These are phyloP conservation scores for Henckelia pumila DNA, from an alignment of 257 asterid species.

Conservation along the genomic window DNA sequence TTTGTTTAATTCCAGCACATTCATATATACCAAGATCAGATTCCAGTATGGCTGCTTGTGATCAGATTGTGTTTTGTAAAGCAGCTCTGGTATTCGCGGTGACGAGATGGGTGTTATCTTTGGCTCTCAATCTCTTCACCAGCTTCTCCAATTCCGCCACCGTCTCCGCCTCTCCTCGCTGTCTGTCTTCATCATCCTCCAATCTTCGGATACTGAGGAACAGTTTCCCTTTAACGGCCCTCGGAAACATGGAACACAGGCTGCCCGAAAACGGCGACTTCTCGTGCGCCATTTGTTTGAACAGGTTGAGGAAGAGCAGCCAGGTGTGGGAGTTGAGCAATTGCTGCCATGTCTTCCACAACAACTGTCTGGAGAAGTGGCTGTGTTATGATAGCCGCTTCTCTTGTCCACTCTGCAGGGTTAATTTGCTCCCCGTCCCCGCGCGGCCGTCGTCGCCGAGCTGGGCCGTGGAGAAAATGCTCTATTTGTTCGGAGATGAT, in stretches of 20 bases:
- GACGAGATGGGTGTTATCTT: constrained; percentile 53
- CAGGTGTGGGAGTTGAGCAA: constrained; percentile 62
- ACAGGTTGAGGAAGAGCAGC: constrained; percentile 43
- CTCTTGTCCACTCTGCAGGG: constrained; percentile 42
- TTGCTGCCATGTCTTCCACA: constrained; percentile 77
- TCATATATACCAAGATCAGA: background rate
- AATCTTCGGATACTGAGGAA: constrained; percentile 35
- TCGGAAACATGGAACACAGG: constrained; percentile 37
- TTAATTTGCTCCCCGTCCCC: background rate
- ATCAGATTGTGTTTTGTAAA: constrained; percentile 48
- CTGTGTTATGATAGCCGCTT: constrained; percentile 47
- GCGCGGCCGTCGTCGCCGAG: constrained; percentile 44
- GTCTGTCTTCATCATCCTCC: constrained; percentile 23
- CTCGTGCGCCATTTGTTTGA: constrained; percentile 63
- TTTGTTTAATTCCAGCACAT: background rate
- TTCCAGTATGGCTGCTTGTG: constrained; percentile 33
- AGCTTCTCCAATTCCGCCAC: constrained; percentile 12
- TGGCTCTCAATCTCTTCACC: constrained; percentile 37
- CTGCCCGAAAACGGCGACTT: constrained; percentile 33
- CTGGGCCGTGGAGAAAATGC: constrained; percentile 80
- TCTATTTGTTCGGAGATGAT: constrained; percentile 80
- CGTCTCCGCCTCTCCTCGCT: constrained; percentile 18
- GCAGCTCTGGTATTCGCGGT: constrained; percentile 53
- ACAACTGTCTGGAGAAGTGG: constrained; percentile 65
- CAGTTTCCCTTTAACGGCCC: constrained; percentile 42